Conservation (phyloP, 371 early-diverging fungal species). For the Actinomucor elegans region DNA sequence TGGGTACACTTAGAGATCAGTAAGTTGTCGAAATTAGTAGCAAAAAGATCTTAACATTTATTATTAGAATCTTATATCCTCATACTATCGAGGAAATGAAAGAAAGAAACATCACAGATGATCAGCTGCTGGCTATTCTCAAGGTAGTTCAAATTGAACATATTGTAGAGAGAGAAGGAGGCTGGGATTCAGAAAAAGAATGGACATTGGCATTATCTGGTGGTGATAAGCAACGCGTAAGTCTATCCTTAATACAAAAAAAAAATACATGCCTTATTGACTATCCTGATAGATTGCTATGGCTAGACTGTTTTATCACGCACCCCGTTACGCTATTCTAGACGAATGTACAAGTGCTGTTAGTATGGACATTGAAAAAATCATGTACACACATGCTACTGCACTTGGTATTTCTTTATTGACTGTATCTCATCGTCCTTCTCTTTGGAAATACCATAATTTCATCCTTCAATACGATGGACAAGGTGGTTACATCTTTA, state of each 20-base stretch:
- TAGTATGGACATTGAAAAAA: constrained; percentile 84
- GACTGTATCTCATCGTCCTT: constrained; percentile 89
- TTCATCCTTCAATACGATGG: constrained; percentile 85
- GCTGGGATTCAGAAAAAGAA: constrained; percentile 84
- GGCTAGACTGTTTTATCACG: constrained; percentile 90
- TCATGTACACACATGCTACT: constrained; percentile 89
- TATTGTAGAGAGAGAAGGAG: constrained; percentile 86
- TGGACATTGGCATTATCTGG: constrained; percentile 86
- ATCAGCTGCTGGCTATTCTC: constrained; percentile 69
- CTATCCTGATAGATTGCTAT: constrained; percentile 63
- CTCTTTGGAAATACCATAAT: constrained; percentile 88
- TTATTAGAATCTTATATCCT: constrained; percentile 76
- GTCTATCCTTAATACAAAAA: no score
- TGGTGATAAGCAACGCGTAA: constrained; percentile 84
- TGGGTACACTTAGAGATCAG: constrained; percentile 95
- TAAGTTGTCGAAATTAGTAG: constrained; percentile 18
- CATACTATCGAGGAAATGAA: constrained; percentile 73
- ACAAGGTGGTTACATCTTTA: constrained; percentile 85
- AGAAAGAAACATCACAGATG: constrained; percentile 60
- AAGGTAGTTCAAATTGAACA: constrained; percentile 74
- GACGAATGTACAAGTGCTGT: constrained; percentile 94
- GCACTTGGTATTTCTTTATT: constrained; percentile 82
- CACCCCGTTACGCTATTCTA: constrained; percentile 87
- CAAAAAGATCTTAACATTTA: background rate
- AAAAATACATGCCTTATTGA: background rate